Evolutionary conservation across 2,329 filamentous ascomycete genomes (phyloP).

Genomic region (Emericellopsis cladophorae): DNA sequence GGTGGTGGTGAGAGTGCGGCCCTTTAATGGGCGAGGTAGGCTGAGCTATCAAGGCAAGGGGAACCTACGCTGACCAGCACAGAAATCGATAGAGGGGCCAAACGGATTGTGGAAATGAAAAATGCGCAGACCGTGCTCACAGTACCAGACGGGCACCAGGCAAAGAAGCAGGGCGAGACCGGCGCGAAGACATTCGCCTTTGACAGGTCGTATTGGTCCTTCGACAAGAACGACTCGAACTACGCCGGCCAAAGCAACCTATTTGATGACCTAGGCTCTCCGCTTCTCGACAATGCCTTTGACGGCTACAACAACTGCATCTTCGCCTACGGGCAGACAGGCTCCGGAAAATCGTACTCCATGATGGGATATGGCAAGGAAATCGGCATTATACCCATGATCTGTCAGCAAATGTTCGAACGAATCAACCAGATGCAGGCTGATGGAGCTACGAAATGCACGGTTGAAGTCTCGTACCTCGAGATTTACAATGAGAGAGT

Average conservation of each 20-base stretch:
- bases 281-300: slow-evolving; percentile 94
- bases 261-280: slow-evolving; percentile 77
- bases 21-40: slow-evolving; percentile 89
- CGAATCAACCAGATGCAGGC: slow-evolving; percentile 59
- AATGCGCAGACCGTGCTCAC: slow-evolving; percentile 78
- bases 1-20: slow-evolving; percentile 93
- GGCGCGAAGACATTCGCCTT: slow-evolving; percentile 84
- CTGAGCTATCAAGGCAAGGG: neutral
- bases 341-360: slow-evolving; percentile 91
- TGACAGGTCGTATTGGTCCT: slow-evolving; percentile 97
- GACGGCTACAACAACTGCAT: slow-evolving; percentile 99
- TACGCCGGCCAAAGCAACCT: slow-evolving; percentile 87
- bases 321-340: slow-evolving; percentile 96
- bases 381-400: slow-evolving; percentile 87
- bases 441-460: slow-evolving; percentile 72
- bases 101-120: slow-evolving; percentile 98
- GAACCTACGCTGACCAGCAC: slow-evolving; percentile 1
- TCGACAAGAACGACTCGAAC: slow-evolving; percentile 65
- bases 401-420: slow-evolving; percentile 96
- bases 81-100: slow-evolving; percentile 85
- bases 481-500: slow-evolving; percentile 99
- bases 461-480: slow-evolving; percentile 94
- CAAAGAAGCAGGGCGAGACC: slow-evolving; percentile 56
- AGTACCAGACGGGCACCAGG: slow-evolving; percentile 47
- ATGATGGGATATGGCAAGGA: slow-evolving; percentile 99